Evolutionary conservation across 2,329 filamentous ascomycete species (phyloP).

Genomic region (Parafenestella ontariensis): DNA sequence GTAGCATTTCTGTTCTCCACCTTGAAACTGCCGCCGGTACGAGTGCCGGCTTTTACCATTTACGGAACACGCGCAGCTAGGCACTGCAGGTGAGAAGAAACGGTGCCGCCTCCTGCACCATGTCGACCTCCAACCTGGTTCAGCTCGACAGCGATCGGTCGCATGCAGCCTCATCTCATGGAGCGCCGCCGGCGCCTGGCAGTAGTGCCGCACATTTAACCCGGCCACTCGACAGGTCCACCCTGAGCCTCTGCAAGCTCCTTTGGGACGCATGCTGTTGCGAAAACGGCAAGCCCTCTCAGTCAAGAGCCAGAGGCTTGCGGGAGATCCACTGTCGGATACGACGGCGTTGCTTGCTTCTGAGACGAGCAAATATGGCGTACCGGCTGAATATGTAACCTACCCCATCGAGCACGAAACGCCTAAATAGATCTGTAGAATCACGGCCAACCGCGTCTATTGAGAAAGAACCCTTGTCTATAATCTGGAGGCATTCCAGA

Average conservation of each 20-base stretch:
- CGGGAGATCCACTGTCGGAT: slow-evolving; percentile 25
- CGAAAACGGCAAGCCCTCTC: slow-evolving; percentile 23
- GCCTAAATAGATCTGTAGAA: slow-evolving; percentile 12
- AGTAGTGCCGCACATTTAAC: slow-evolving; percentile 24
- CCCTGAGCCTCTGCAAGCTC: slow-evolving; percentile 26
- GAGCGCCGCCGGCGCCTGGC: slow-evolving; percentile 24
- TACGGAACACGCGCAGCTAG: slow-evolving; percentile 30
- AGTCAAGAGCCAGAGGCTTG: slow-evolving; percentile 21
- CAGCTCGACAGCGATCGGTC: slow-evolving; percentile 32
- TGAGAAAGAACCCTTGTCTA: slow-evolving; percentile 8
- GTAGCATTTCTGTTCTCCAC: slow-evolving; percentile 8
- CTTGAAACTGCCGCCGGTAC: slow-evolving; percentile 8
- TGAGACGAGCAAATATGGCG: slow-evolving; percentile 16
- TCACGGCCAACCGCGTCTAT: slow-evolving; percentile 19
- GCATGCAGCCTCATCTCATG: slow-evolving; percentile 44
- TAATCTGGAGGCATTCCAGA: background rate
- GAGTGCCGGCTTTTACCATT: slow-evolving; percentile 19
- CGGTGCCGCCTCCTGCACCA: slow-evolving; percentile 26
- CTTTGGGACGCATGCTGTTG: slow-evolving; percentile 21
- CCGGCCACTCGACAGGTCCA: slow-evolving; percentile 10
- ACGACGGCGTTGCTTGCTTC: slow-evolving; percentile 24
- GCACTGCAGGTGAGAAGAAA: slow-evolving; percentile 31
- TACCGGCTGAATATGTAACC: slow-evolving; percentile 31
- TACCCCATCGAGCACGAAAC: slow-evolving; percentile 23
- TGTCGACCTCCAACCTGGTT: slow-evolving; percentile 34